Conservation (phyloP, 306 rosid genomes). For the Luffa acutangula region DNA sequence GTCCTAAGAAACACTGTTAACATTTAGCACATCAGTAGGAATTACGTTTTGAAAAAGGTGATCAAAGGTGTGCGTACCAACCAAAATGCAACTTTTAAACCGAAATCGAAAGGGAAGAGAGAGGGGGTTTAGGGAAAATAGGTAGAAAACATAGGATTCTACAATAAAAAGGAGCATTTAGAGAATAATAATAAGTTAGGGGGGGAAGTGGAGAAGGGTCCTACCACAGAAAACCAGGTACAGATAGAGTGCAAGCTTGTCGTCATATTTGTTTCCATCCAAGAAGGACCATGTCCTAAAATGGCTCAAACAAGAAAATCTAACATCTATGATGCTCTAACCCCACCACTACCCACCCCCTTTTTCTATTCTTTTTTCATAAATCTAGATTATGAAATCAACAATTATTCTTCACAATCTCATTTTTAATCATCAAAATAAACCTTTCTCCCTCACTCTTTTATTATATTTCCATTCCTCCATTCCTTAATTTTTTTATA, state of each 20-base stretch:
- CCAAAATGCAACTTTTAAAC: too few species aligned
- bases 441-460: not conserved
- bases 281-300: slow-evolving; percentile 7
- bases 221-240: not conserved
- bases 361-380: not conserved
- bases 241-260: not conserved
- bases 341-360: slow-evolving; percentile 1
- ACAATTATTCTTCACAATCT: too few species aligned
- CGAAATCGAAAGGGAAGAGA: not conserved
- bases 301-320: slow-evolving; percentile 11
- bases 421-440: too few species aligned
- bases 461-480: too few species aligned
- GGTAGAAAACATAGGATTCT: slow-evolving; percentile 3
- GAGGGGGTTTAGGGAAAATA: not conserved
- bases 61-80: not conserved
- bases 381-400: too few species aligned
- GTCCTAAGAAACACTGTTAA: too few species aligned
- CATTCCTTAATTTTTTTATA: too few species aligned
- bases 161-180: not conserved
- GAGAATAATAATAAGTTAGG: not conserved
- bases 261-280: slow-evolving; percentile 13
- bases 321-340: slow-evolving; percentile 10
- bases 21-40: too few species aligned
- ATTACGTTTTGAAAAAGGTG: not conserved
- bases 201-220: not conserved